phyloP scores from a whole-genome alignment of 2,329 filamentous ascomycete genomes.

The Apiospora hydei region DNA sequence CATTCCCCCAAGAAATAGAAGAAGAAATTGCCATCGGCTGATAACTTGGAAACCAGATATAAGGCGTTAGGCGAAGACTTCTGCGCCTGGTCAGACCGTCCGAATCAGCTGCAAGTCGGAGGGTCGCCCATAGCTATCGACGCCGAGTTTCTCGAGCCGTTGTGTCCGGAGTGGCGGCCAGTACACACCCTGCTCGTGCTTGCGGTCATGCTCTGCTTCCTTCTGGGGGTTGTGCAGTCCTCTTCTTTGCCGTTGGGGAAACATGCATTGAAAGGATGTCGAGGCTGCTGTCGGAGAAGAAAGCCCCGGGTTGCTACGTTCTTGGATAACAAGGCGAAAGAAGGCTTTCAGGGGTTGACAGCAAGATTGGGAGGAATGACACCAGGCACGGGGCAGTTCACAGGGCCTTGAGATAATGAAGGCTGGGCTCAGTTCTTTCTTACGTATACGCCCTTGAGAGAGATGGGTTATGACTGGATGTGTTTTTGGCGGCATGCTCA shows the following conservation, averaged over 20 bases:
- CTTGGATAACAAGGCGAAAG: not conserved
- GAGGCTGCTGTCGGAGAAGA: not conserved
- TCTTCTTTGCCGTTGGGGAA: too few species aligned
- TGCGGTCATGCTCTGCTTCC: conserved; percentile 6
- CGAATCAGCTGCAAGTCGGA: conserved; percentile 13
- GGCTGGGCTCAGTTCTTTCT: not conserved
- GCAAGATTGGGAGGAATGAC: not conserved
- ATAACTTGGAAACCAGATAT: conserved; percentile 2
- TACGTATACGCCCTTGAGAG: not conserved
- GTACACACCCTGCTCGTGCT: conserved; percentile 22
- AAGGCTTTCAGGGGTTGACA: not conserved
- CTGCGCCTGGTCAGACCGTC: conserved; percentile 25
- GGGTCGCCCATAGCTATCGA: conserved; percentile 24
- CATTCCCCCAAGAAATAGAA: too few species aligned
- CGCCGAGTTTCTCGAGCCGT: conserved; percentile 23
- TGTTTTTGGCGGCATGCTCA: too few species aligned
- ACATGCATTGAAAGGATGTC: not conserved
- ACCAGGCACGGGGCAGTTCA: not conserved
- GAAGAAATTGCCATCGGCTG: not conserved
- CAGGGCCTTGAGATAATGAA: not conserved
- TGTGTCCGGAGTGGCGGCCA: conserved; percentile 23
- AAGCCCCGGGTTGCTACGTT: not conserved
- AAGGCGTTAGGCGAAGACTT: conserved; percentile 27
- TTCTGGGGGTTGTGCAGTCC: not conserved
- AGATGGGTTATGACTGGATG: not conserved